phyloP scores from a whole-genome alignment of 139 green algal genomes.

The Chlamydomonas sphaeroides region DNA sequence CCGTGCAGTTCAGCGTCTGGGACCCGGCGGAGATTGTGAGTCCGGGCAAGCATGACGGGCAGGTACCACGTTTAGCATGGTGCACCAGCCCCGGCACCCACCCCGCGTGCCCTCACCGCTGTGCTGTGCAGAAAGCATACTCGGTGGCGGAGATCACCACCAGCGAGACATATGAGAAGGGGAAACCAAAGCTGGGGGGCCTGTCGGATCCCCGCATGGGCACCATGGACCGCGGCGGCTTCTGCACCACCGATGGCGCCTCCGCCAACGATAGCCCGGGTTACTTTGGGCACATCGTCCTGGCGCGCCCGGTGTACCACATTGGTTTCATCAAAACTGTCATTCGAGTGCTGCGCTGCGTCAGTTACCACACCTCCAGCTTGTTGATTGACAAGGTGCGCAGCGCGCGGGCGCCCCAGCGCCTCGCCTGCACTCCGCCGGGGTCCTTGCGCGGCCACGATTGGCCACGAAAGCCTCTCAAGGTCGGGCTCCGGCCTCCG shows the following conservation, averaged over 20 bases:
- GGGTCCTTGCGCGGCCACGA: no score
- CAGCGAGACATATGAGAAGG: constrained; percentile 92
- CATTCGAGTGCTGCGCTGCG: constrained; percentile 93
- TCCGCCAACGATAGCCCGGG: constrained; percentile 90
- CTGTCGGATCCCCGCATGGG: constrained; percentile 94
- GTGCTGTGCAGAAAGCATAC: constrained; percentile 80
- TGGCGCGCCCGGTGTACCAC: constrained; percentile 97
- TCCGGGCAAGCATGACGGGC: no score
- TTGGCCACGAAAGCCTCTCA: no score
- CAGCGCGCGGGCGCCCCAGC: no score
- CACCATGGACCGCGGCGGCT: constrained; percentile 86
- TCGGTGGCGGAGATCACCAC: constrained; percentile 89
- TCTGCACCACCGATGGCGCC: constrained; percentile 85
- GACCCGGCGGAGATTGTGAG: constrained; percentile 97
- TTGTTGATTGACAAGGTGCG: constrained; percentile 87
- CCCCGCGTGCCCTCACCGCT: no score
- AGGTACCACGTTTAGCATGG: no score
- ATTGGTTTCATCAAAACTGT: constrained; percentile 96
- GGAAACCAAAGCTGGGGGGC: constrained; percentile 85
- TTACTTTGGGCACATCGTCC: constrained; percentile 98
- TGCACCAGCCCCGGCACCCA: no score
- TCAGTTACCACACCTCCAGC: constrained; percentile 91
- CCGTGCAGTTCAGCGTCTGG: constrained; percentile 95
- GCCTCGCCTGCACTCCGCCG: no score
- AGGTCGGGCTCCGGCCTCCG: no score